Base-by-base conservation (phyloP, 805 yeast species). In the Cyberlindnera misumaiensis region DNA sequence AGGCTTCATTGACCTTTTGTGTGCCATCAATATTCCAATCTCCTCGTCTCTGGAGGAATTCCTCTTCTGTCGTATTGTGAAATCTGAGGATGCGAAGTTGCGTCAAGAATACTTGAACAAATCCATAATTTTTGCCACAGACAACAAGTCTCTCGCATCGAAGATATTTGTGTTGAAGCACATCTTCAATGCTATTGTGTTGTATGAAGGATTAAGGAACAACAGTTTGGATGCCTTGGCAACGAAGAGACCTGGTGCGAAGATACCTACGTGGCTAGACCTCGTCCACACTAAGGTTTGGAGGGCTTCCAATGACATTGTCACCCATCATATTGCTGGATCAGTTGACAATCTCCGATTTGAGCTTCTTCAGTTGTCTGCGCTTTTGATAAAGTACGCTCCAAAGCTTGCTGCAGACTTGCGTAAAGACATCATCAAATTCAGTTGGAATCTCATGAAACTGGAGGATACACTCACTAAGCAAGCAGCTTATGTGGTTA, bases 361-460 rank as follows among this genome's bases (percentile, higher is more conserved):
- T 45, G 93, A 85, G 42, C 63, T 90, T 8, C 66, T 93, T 16
- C 95, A 89, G 48, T 59, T 88, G 55, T 83, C 97, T 0, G 79
- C 96, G 0, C 62, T 83, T 32, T 62, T 93, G 32, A 74, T 88
- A 18, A 79, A 80, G 52, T 74, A 77, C 60, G 79, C 84, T 1
- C 78, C 95, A 0, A 58, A 63, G 0, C 60, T 68, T 10, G 69
- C 86, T 18, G 63, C 72, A 7, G 82, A 76, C 12, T 70, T 74
- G 47, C 70, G 84, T 31, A 90, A 87, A 54, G 95, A 88, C 49
- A 77, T 93, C 31, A 86, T 93, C 58, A 87, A 86, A 58, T 93
- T 88, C 63, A 83, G 88, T 49, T 93, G 99, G 99, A 84, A 85
- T 48, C 84, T 80, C 52, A 81, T 93, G 53, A 86, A 86, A 49